Conservation (phyloP, 805 yeast species). For the Wickerhamomyces bovis region DNA sequence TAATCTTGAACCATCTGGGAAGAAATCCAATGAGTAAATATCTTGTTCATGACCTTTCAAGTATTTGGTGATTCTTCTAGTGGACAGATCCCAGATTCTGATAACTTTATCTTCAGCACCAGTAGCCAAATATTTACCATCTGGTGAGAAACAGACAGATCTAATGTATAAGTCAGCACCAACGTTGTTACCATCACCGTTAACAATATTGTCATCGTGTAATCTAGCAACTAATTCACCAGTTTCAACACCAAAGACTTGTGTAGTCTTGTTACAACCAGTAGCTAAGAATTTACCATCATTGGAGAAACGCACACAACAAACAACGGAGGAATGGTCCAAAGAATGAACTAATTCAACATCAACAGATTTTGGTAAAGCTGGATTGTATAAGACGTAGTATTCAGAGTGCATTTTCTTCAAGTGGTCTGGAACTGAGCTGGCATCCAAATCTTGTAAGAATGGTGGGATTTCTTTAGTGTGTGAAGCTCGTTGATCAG, state of each 20-base stretch:
- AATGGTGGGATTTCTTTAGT: slow-evolving; percentile 78
- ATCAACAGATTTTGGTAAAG: slow-evolving; percentile 68
- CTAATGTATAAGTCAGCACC: slow-evolving; percentile 86
- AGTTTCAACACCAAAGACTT: slow-evolving; percentile 85
- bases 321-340: slow-evolving; percentile 91
- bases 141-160: slow-evolving; percentile 95
- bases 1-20: slow-evolving; percentile 88
- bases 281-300: slow-evolving; percentile 94
- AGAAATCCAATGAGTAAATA: slow-evolving; percentile 89
- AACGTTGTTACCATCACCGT: slow-evolving; percentile 31
- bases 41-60: slow-evolving; percentile 96
- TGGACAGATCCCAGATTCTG: slow-evolving; percentile 91
- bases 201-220: slow-evolving; percentile 65
- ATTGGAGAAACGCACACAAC: slow-evolving; percentile 89
- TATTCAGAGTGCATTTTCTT: slow-evolving; percentile 82
- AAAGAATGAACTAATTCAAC: slow-evolving; percentile 85
- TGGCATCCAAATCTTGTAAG: slow-evolving; percentile 72
- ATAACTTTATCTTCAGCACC: slow-evolving; percentile 90
- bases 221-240: slow-evolving; percentile 86
- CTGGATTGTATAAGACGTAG: slow-evolving; percentile 86
- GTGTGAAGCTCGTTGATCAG: slow-evolving; percentile 38
- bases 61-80: slow-evolving; percentile 78
- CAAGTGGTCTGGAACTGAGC: slow-evolving; percentile 65
- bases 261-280: slow-evolving; percentile 94
- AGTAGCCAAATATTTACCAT: slow-evolving; percentile 87